A percentile compares a stretch with the other conserved stretches of the same genome.
phyloP scores from a whole-genome alignment of 2,329 filamentous ascomycete genomes.

The Exophiala sp. region DNA sequence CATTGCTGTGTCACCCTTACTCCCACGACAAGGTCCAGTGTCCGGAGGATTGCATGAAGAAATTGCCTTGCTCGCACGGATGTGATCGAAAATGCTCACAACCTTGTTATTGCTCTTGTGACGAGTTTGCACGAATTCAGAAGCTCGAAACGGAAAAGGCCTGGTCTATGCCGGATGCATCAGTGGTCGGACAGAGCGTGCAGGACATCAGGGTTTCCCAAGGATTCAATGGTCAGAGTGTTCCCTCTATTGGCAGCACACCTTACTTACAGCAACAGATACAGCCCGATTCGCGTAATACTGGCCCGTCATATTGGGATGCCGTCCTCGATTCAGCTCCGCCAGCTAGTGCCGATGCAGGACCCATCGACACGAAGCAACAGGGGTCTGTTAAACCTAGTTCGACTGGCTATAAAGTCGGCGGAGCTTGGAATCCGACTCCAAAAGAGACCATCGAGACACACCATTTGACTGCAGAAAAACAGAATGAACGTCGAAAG shows the following conservation, averaged over 20 bases:
- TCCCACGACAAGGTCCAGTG: slow-evolving; percentile 35
- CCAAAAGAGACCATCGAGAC: background rate
- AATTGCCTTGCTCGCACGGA: slow-evolving; percentile 21
- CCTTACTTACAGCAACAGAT: slow-evolving; percentile 20
- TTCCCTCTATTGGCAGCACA: slow-evolving; percentile 11
- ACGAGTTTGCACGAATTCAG: slow-evolving; percentile 9
- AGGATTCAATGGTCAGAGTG: slow-evolving; percentile 12
- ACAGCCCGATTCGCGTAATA: background rate
- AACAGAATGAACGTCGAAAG: slow-evolving; percentile 8
- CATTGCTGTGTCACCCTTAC: slow-evolving; percentile 49
- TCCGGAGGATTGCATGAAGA: slow-evolving; percentile 32
- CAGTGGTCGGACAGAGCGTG: background rate
- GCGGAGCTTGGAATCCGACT: background rate
- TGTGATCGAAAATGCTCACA: slow-evolving; percentile 20
- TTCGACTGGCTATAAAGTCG: background rate
- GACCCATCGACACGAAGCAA: background rate
- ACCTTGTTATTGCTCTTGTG: slow-evolving; percentile 23
- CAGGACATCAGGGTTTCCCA: slow-evolving; percentile 1
- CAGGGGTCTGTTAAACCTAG: background rate
- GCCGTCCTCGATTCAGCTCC: background rate
- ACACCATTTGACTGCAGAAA: background rate
- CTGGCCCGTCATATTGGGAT: slow-evolving; percentile 1
- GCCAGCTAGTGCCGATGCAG: background rate
- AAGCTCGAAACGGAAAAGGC: background rate
- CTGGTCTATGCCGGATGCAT: background rate